These are phyloP conservation scores for Funneliformis caledonium DNA, from an alignment of 371 early-diverging fungal genomes.

Conservation along the genomic window DNA sequence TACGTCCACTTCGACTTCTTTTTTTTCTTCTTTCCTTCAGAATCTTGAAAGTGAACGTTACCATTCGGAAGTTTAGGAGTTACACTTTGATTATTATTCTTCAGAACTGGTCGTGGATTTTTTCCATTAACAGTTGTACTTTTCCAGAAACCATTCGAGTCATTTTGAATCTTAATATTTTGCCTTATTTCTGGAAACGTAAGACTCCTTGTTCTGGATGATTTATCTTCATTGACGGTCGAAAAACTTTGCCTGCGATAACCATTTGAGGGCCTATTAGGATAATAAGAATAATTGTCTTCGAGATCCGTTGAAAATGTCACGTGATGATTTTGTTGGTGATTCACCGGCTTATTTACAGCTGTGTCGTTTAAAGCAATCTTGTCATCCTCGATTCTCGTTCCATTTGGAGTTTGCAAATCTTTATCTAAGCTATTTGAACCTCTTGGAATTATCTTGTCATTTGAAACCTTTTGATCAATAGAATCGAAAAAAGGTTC, in stretches of 20 bases:
- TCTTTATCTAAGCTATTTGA: background rate
- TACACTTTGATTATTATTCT: background rate
- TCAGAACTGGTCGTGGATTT: background rate
- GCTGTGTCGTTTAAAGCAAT: background rate
- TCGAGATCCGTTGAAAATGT: background rate
- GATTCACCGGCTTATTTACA: background rate
- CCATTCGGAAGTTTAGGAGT: background rate
- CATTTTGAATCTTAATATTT: background rate
- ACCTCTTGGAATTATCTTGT: background rate
- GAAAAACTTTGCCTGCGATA: conserved; percentile 13
- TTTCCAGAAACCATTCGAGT: too few species aligned
- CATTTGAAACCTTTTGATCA: background rate
- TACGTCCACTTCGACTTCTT: background rate
- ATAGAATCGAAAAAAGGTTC: background rate
- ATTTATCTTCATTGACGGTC: background rate
- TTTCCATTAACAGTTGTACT: background rate
- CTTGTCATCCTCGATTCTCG: too few species aligned
- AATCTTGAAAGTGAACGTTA: background rate
- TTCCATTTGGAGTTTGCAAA: background rate
- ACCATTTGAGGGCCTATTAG: background rate
- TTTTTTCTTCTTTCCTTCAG: background rate
- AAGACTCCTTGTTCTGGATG: background rate
- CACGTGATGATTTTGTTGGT: conserved; percentile 2
- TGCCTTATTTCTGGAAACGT: background rate
- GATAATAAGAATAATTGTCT: background rate